Evolutionary conservation across 2,329 filamentous ascomycete species (phyloP).

Genomic region (Pseudocercospora musae): DNA sequence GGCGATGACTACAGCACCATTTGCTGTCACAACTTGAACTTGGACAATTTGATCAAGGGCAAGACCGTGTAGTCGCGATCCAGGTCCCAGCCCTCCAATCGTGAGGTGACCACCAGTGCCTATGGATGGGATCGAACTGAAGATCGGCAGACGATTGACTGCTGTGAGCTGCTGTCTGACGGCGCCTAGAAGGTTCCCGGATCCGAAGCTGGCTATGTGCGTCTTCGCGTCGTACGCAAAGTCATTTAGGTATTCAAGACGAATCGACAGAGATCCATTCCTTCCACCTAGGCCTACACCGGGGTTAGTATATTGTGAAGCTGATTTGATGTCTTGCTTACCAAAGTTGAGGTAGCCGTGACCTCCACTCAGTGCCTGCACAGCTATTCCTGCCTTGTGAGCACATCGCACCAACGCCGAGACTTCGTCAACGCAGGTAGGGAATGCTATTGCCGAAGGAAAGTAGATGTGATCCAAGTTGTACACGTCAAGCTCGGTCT

Average conservation of each 20-base stretch:
- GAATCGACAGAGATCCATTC: conserved; percentile 14
- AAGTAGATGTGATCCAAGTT: conserved; percentile 16
- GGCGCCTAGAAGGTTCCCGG: conserved; percentile 8
- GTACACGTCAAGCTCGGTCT: conserved; percentile 8
- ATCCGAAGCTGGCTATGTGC: conserved; percentile 7
- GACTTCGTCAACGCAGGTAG: conserved; percentile 5
- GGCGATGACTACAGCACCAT: conserved; percentile 37
- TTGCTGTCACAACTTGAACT: conserved; percentile 39
- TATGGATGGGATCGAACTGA: conserved; percentile 9
- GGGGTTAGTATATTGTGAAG: not conserved
- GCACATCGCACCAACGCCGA: conserved; percentile 13
- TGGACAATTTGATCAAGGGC: conserved; percentile 48
- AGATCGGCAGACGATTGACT: conserved; percentile 1
- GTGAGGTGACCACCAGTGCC: conserved; percentile 16
- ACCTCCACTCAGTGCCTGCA: conserved; percentile 14
- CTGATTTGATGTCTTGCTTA: not conserved
- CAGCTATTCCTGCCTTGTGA: not conserved
- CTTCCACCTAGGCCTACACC: conserved; percentile 6
- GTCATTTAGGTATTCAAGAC: conserved; percentile 3
- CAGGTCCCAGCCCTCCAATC: conserved; percentile 35
- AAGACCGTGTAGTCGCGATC: conserved; percentile 54
- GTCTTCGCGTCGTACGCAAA: conserved; percentile 2
- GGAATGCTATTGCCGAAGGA: conserved; percentile 13
- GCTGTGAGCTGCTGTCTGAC: not conserved
- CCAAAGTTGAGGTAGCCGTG: conserved; percentile 16